Conservation (phyloP, 2,329 filamentous ascomycete species). For the Verruconis gallopava region DNA sequence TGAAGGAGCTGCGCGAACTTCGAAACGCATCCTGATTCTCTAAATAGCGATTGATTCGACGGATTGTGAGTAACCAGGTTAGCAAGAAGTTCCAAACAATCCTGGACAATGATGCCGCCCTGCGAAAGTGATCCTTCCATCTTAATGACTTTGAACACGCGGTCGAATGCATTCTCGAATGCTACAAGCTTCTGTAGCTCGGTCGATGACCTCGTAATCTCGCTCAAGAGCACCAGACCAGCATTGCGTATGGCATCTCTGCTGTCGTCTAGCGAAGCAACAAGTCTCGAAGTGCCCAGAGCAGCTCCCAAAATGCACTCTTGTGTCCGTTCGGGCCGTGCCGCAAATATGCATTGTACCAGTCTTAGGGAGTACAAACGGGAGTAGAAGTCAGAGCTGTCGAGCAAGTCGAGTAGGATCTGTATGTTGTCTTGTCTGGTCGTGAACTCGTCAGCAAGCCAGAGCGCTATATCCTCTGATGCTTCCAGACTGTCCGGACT, state of each 20-base stretch:
- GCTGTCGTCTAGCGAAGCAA: slow-evolving; percentile 69
- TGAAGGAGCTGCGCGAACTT: slow-evolving; percentile 57
- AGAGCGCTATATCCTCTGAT: slow-evolving; percentile 88
- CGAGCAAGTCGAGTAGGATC: slow-evolving; percentile 75
- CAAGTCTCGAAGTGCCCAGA: slow-evolving; percentile 74
- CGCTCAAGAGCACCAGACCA: slow-evolving; percentile 67
- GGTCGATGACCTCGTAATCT: slow-evolving; percentile 71
- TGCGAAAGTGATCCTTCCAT: slow-evolving; percentile 69
- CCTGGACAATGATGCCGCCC: slow-evolving; percentile 79
- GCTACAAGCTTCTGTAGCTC: slow-evolving; percentile 93
- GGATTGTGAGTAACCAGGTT: slow-evolving; percentile 78
- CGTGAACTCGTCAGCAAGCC: slow-evolving; percentile 96
- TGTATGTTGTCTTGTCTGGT: slow-evolving; percentile 96
- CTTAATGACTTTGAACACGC: slow-evolving; percentile 69
- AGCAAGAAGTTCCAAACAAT: slow-evolving; percentile 80
- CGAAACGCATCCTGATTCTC: slow-evolving; percentile 73
- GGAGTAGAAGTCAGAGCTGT: slow-evolving; percentile 77
- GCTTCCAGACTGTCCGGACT: slow-evolving; percentile 61
- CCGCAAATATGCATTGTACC: slow-evolving; percentile 70
- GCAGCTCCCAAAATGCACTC: slow-evolving; percentile 87
- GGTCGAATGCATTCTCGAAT: slow-evolving; percentile 87
- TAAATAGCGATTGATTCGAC: slow-evolving; percentile 87
- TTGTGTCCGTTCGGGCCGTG: slow-evolving; percentile 81
- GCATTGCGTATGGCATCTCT: slow-evolving; percentile 77
- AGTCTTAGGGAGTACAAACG: slow-evolving; percentile 85